Percentiles rank a stretch among this genome's conserved stretches.
Evolutionary conservation across 495 filamentous ascomycete genomes (phyloP).

Genomic region (Penicillium pancosmium): DNA sequence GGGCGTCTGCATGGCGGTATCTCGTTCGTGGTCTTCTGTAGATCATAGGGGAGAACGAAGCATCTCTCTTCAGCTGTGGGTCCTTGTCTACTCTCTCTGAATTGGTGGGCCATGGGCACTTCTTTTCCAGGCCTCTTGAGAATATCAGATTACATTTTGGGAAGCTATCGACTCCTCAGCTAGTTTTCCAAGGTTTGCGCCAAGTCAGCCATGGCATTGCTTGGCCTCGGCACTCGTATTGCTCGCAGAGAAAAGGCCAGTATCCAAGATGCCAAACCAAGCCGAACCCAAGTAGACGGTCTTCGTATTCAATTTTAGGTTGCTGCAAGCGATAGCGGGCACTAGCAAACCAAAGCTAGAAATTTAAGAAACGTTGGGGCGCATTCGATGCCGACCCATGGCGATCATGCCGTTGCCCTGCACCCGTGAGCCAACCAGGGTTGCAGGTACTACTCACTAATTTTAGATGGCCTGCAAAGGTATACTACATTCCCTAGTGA

Average conservation of each 20-base stretch:
- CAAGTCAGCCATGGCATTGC: neutral
- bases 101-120: neutral
- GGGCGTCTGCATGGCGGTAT: neutral
- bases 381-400: neutral
- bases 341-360: neutral
- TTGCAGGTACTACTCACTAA: neutral
- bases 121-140: neutral
- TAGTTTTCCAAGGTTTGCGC: neutral
- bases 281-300: neutral
- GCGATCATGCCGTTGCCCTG: conserved; percentile 1
- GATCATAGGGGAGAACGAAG: neutral
- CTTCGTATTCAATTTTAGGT: neutral
- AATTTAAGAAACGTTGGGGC: neutral
- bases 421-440: neutral
- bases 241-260: neutral
- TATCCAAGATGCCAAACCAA: neutral
- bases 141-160: neutral
- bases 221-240: neutral
- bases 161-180: neutral
- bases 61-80: neutral
- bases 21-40: neutral
- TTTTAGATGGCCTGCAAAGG: neutral
- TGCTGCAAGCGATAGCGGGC: neutral
- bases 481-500: neutral
- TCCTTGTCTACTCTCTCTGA: neutral